Conservation (phyloP, 306 rosid species). For the Benincasa hispida region DNA sequence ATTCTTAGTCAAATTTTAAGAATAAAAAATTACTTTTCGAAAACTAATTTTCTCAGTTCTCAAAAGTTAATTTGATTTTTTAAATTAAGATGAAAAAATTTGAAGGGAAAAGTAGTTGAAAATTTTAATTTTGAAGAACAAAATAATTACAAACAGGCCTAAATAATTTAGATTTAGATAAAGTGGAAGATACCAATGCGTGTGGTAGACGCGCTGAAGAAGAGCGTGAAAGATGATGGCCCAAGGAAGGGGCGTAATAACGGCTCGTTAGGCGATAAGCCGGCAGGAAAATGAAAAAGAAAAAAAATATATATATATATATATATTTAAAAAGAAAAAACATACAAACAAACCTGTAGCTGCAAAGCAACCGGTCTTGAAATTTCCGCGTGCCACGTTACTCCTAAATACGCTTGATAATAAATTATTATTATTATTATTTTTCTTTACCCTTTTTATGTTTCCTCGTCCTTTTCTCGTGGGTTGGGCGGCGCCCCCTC, state of each 20-base stretch:
- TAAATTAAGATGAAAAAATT: too few relatives aligned
- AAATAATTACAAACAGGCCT: too few relatives aligned
- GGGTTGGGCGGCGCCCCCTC: conserved; percentile 20
- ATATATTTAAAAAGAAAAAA: too few relatives aligned
- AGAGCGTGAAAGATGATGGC: not conserved
- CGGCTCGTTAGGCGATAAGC: conserved; percentile 14
- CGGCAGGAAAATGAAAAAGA: not conserved
- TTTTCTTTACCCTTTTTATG: not conserved
- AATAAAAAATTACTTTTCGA: too few relatives aligned
- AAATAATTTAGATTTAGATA: too few relatives aligned
- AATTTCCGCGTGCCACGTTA: conserved; percentile 18
- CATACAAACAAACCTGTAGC: not conserved
- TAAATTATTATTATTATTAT: not conserved
- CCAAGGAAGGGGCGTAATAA: not conserved
- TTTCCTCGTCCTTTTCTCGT: conserved; percentile 1
- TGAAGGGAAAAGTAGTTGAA: too few relatives aligned
- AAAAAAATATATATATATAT: too few relatives aligned
- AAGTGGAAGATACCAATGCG: not conserved
- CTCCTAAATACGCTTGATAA: not conserved
- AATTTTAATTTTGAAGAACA: too few relatives aligned
- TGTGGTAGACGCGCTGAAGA: not conserved
- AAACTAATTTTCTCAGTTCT: too few relatives aligned
- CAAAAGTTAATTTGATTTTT: too few relatives aligned
- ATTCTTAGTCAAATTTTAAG: too few relatives aligned
- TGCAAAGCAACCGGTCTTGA: conserved; percentile 7